These are phyloP conservation scores for Alectoria sarmentosa DNA, from an alignment of 495 filamentous ascomycete species.

Conservation along the genomic window DNA sequence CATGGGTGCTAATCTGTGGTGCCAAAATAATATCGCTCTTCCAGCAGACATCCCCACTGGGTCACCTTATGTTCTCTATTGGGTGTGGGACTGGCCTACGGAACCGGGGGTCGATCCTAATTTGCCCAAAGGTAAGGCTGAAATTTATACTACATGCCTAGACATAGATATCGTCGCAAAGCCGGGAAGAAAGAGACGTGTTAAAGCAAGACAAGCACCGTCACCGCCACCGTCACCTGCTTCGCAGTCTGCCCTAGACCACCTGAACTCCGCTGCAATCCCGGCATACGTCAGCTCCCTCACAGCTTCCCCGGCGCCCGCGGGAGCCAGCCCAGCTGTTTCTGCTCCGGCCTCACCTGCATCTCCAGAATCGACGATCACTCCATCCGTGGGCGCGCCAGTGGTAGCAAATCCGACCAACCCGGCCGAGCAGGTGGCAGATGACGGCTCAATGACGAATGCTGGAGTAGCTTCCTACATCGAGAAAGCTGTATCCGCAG, in stretches of 20 bases:
- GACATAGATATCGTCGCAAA: conserved; percentile 56
- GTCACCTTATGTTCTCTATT: conserved; percentile 67
- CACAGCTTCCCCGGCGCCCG: background rate
- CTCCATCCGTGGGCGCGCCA: background rate
- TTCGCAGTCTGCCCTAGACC: background rate
- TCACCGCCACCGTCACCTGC: background rate
- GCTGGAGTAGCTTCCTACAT: background rate
- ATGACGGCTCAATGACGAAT: background rate
- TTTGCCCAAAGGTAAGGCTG: conserved; percentile 47
- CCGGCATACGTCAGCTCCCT: conserved; percentile 9
- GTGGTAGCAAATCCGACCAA: background rate
- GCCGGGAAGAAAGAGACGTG: conserved; percentile 10
- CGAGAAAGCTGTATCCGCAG: background rate
- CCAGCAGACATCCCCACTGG: conserved; percentile 49
- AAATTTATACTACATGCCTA: conserved; percentile 78
- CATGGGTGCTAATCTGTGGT: conserved; percentile 54
- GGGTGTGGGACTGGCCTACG: conserved; percentile 89
- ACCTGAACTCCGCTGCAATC: conserved; percentile 14
- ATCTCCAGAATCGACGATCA: background rate
- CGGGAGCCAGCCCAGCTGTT: conserved; percentile 9
- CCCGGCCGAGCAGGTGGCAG: background rate
- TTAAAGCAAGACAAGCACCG: conserved; percentile 11
- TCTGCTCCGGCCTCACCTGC: conserved; percentile 9
- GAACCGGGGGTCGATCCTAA: conserved; percentile 37
- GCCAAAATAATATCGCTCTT: conserved; percentile 69